Conservation (phyloP, 257 asterid genomes). For the Solanum stenotomum region DNA sequence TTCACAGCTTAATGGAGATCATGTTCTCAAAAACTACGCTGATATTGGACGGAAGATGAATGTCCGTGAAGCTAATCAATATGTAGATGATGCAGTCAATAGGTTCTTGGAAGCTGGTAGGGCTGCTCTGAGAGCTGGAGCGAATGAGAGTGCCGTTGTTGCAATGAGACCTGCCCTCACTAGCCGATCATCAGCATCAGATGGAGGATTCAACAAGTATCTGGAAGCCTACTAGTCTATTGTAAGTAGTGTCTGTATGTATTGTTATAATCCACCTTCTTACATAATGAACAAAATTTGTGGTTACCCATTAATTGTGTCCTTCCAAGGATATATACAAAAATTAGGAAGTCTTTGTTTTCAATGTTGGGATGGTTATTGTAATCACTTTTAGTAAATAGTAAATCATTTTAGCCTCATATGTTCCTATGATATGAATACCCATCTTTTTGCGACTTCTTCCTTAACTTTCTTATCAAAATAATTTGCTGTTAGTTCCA, state of each 20-base stretch:
- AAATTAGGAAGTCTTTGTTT: neutral
- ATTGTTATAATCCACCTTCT: neutral
- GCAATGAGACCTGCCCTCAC: constrained; percentile 86
- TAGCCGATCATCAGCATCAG: constrained; percentile 38
- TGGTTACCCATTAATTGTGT: neutral
- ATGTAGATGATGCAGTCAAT: constrained; percentile 75
- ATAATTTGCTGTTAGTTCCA: neutral
- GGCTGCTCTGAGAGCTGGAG: constrained; percentile 85
- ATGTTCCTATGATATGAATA: neutral
- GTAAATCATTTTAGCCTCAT: neutral
- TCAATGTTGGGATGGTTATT: neutral
- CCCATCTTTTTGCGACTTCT: neutral
- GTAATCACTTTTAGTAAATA: neutral
- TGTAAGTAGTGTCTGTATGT: neutral
- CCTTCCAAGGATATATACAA: neutral
- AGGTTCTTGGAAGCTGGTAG: constrained; percentile 91
- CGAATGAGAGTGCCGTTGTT: constrained; percentile 75
- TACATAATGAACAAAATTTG: neutral
- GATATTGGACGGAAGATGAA: constrained; percentile 67
- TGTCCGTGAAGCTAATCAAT: constrained; percentile 51
- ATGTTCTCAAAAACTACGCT: constrained; percentile 65
- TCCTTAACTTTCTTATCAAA: neutral
- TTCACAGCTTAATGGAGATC: constrained; percentile 87
- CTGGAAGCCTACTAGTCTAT: neutral
- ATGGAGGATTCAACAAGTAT: neutral